Conservation (phyloP, 306 rosid genomes). For the Rubus idaeus region DNA sequence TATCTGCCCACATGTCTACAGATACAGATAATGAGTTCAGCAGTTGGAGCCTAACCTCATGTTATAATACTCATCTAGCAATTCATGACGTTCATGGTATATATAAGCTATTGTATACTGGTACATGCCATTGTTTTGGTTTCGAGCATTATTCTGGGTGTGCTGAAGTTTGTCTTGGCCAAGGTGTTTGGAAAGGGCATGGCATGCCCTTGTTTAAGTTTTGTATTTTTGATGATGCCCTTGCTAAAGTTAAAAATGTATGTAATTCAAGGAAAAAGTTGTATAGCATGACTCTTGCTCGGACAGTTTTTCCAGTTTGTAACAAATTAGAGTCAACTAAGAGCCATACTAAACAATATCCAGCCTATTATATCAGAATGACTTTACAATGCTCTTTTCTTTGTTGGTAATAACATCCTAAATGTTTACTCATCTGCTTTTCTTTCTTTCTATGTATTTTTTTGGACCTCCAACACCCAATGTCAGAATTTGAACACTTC, state of each 20-base stretch:
- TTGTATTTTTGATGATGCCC: slow-evolving; percentile 4
- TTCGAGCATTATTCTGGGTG: slow-evolving; percentile 4
- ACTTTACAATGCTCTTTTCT: background rate
- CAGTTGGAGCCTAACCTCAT: slow-evolving; percentile 15
- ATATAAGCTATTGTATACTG: background rate
- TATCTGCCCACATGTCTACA: slow-evolving; percentile 12
- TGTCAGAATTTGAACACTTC: no score
- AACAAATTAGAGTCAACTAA: background rate
- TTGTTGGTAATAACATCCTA: background rate
- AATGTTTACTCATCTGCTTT: background rate
- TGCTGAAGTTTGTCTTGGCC: slow-evolving; percentile 13
- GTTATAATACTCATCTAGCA: background rate
- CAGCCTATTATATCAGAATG: background rate
- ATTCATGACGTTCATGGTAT: slow-evolving; percentile 16
- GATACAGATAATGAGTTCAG: slow-evolving; percentile 43
- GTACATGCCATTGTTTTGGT: slow-evolving; percentile 8
- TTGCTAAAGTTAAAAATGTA: background rate
- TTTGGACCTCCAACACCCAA: no score
- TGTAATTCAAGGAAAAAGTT: background rate
- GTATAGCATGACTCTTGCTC: background rate
- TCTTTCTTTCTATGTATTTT: background rate
- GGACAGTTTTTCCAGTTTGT: slow-evolving; percentile 6
- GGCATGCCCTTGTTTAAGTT: background rate
- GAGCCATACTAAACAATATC: background rate
- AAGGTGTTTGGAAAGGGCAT: slow-evolving; percentile 16